phyloP scores from a whole-genome alignment of 2,329 filamentous ascomycete genomes.

The Phyllosticta citrichinensis region DNA sequence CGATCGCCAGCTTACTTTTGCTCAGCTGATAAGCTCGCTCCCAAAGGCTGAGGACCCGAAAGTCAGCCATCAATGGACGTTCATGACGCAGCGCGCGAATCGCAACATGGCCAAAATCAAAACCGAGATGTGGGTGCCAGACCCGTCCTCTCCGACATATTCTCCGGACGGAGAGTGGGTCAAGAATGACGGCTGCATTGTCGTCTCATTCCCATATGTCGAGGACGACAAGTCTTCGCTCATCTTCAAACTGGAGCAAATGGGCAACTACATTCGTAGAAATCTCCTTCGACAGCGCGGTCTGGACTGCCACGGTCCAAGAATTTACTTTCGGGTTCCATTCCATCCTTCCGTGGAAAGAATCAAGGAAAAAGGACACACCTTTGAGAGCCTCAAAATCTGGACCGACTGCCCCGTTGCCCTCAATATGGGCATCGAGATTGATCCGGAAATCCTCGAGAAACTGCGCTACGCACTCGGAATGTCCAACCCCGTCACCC shows the following conservation, averaged over 20 bases:
- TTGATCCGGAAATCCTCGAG: constrained; percentile 44
- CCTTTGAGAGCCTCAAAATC: constrained; percentile 51
- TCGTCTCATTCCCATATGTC: constrained; percentile 53
- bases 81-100: constrained; percentile 60
- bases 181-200: constrained; percentile 49
- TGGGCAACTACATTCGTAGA: constrained; percentile 24
- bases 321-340: constrained; percentile 58
- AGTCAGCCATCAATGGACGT: constrained; percentile 48
- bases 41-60: constrained; percentile 25
- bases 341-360: constrained; percentile 50
- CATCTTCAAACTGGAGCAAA: constrained; percentile 22
- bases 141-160: constrained; percentile 46
- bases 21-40: constrained; percentile 44
- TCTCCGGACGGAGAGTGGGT: constrained; percentile 39
- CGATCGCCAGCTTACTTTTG: constrained; percentile 77
- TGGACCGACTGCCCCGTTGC: constrained; percentile 49
- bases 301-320: constrained; percentile 36
- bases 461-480: constrained; percentile 59
- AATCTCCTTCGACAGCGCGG: background rate
- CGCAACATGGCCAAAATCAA: constrained; percentile 61
- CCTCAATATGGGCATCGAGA: constrained; percentile 35
- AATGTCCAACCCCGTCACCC: constrained; percentile 51
- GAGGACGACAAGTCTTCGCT: constrained; percentile 19
- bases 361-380: constrained; percentile 50
- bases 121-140: constrained; percentile 59